These are phyloP conservation scores for Spathaspora passalidarum DNA, from an alignment of 805 yeast species.

Conservation along the genomic window DNA sequence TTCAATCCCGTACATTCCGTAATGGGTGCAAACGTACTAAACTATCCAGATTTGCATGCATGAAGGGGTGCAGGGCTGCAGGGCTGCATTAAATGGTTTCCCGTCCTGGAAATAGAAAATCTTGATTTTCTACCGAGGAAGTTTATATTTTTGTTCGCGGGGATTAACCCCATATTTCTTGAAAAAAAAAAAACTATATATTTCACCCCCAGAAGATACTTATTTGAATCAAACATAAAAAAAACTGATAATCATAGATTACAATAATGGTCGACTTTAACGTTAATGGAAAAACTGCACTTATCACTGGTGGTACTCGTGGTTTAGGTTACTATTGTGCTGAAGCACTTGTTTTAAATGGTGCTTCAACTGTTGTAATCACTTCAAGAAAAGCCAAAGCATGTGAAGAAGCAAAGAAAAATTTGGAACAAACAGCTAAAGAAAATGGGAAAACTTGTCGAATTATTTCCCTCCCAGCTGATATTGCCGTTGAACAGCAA, in stretches of 20 bases:
- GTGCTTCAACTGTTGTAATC: slow-evolving; percentile 60
- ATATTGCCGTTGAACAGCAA: slow-evolving; percentile 50
- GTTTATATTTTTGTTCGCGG: background rate
- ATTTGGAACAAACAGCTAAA: slow-evolving; percentile 34
- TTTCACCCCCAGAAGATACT: background rate
- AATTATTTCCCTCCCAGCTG: slow-evolving; percentile 52
- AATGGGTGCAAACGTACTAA: no score
- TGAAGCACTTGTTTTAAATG: slow-evolving; percentile 57
- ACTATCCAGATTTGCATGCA: no score
- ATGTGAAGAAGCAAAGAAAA: slow-evolving; percentile 52
- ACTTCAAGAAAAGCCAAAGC: slow-evolving; percentile 64
- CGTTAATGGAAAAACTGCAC: slow-evolving; percentile 61
- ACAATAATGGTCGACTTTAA: slow-evolving; percentile 39
- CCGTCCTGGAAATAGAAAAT: no score
- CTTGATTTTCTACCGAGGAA: background rate
- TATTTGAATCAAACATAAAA: background rate
- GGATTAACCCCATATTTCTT: background rate
- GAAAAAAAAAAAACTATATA: slow-evolving; percentile 1
- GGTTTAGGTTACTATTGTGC: slow-evolving; percentile 73
- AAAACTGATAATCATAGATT: background rate
- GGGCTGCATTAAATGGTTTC: no score
- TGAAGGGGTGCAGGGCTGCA: no score
- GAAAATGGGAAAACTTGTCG: slow-evolving; percentile 28
- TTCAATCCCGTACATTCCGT: no score
- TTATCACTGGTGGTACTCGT: slow-evolving; percentile 72